Base-by-base conservation (phyloP, 305 asterid species). In the Plantago coronopus region DNA sequence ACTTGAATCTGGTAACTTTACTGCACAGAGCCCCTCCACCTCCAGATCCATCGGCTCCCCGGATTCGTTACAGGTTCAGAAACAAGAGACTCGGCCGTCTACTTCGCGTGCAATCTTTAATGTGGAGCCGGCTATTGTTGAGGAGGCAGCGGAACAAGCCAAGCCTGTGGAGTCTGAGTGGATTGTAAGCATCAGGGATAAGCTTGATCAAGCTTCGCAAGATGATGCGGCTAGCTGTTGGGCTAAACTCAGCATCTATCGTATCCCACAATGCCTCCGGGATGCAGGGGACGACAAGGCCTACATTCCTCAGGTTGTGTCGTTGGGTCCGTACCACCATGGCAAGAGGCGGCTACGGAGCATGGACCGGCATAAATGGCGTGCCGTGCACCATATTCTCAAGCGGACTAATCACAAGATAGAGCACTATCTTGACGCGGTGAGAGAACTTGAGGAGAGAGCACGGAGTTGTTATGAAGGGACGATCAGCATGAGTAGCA, bases 331-430 rank as follows among this genome's bases (percentile, higher is more conserved):
- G 17, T 81, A 83, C 43, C 95, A 86, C 76, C 89, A 81, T 19
- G 87, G 79, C 70, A 83, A 69, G 76, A 72, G 38, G 17, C 83
- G 83, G 0, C 81, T 83, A 4, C 77, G 83, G 14, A 67, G 55
- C 63, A 86, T 86, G 91, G 95, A 83, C 14, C 78, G 70, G 16
- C 95, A 86, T 67, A 86, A 86, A 37, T 86, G 95, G 87, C 79
- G 88, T 19, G 84, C 91, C n/a, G 72, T 83, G 5, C 73, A 81
- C 29, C 81, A 63, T 19, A 69, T 78, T 1, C 85, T 86, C n/a
- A 74, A 74, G 60, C 74, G 91, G 17, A 67, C 72, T 3, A 65
- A 69, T 44, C 91, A 86, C 16, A 76, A 54, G 1, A 59, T 83
- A 20, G 75, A 66, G 48, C 54, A 64, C 27, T 81, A 86, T 43